Base-by-base conservation (phyloP, 345 rosid species). In the Eucalyptus pumila region DNA sequence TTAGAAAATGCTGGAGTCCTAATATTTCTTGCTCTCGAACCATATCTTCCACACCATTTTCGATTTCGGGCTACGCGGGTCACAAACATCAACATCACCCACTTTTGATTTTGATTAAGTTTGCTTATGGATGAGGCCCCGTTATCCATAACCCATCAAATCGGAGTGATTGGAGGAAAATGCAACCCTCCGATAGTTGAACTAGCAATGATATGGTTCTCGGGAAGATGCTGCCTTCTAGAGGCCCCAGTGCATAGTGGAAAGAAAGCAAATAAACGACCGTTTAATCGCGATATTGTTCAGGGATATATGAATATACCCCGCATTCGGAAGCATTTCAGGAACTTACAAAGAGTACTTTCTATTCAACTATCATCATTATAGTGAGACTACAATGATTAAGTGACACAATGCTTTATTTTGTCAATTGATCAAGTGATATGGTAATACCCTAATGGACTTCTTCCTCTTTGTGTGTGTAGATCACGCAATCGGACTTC, bases 391-490 rank as follows among this genome's bases (percentile, higher is more conserved):
- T 34, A 34, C 80, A 69, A 34, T 69, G 80, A 69, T 69, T 40
- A 17, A 69, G 80, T 16, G 80, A 52, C 58, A 52, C 58, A 1
- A 34, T 9, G 9, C 80, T 17, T 34, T 69, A 9, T 69, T 34
- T 9, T 34, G 24, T 69, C 24, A 34, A 69, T 9, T 17, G 80
- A 69, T 69, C 81, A 69, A 11, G 44, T 17, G 44, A 17, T 69
- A 34, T 10, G 12, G 24, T 1, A 60, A 1, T 1, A 5, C 44
- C 92, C 89, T 89, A 94, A 90, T 92, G 94, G 50, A 97, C 95
- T 14, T 96, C 99, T 65, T 87, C 88, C 91, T 97, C 99, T 94
- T 93, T 96, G 96, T 96, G 97, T 62, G 98, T 95, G 89, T 95
- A 94, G 87, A 97, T 97, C 91, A 94, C 99, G 88, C 97, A 96